Evolutionary conservation across 164 flowering plant genomes (phyloP), one percentile per base, ranked within the genome.

Genomic region (Liriodendron chinense): DNA sequence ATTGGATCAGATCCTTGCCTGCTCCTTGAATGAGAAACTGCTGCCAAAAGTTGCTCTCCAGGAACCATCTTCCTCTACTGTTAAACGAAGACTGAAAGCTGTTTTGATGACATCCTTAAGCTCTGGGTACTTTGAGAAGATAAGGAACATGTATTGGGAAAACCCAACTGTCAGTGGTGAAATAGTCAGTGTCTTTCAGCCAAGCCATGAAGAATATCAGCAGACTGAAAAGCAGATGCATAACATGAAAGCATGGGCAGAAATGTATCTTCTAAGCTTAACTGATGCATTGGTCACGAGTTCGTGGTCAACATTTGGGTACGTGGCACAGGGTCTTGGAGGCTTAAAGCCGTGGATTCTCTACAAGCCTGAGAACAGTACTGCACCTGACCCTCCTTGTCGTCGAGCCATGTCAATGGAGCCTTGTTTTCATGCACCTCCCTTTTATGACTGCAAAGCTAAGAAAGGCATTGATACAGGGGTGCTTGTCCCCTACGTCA

Each of bases 371-470:
- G 92, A 85, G 80, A 89, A 93, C 72, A 34, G 47, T 22, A 91
- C 87, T 2, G 84, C 84, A 16, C 92, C 94, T 0, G 81, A 90
- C 83, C 98, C 96, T 20, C 89, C 97, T 21, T 94, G 97, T 73
- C 77, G 74, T 0, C 86, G 89, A 24, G 97, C 87, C 79, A 83
- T 89, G 88, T 93, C 97, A 20, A 87, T 90, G 85, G 98, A 94
- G 75, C 98, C 98, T 72, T 94, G 98, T 79, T 93, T 91, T 80
- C 97, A 94, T 79, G 89, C 94, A 12, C 94, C 98, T 77, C 98
- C 98, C 4, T 89, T 86, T 70, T 91, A 89, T 74, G 97, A 93
- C 71, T 94, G 98, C 80, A 87, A 88, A 78, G 88, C 88, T n/a
- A 89, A 85, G 75, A 80, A 6, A n/a, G 93, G 92, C 9, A 75